These are phyloP conservation scores for Hymenotorrendiella dingleyae DNA, from an alignment of 2,329 filamentous ascomycete species.

Conservation along the genomic window DNA sequence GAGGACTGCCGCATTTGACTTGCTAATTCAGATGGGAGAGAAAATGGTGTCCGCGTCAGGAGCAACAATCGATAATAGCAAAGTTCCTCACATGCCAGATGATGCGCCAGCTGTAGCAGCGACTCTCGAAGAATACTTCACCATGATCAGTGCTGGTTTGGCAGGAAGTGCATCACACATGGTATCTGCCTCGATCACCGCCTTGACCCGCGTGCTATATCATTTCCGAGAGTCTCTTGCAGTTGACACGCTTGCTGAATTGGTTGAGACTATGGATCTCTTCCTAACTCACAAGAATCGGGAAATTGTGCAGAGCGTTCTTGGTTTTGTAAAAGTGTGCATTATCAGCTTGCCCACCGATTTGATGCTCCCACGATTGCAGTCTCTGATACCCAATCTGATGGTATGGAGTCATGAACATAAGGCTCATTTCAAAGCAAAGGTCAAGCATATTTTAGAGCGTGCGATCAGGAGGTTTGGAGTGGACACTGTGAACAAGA, in stretches of 20 bases:
- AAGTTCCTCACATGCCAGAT: conserved; percentile 79
- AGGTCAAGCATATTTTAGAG: conserved; percentile 97
- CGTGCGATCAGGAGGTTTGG: conserved; percentile 90
- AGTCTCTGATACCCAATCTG: conserved; percentile 76
- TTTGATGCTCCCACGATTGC: conserved; percentile 71
- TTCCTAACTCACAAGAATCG: conserved; percentile 96
- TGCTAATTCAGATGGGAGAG: conserved; percentile 82
- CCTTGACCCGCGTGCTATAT: conserved; percentile 86
- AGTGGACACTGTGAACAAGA: conserved; percentile 68
- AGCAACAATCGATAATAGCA: conserved; percentile 73
- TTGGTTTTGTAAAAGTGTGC: conserved; percentile 96
- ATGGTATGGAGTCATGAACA: conserved; percentile 98
- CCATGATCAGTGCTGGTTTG: conserved; percentile 94
- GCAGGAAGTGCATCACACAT: conserved; percentile 92
- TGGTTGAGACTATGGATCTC: conserved; percentile 91
- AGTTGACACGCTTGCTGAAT: conserved; percentile 65
- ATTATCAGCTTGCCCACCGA: conserved; percentile 77
- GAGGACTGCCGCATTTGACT: conserved; percentile 79
- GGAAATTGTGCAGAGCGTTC: conserved; percentile 89
- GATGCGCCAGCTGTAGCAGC: conserved; percentile 73
- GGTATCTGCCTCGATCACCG: conserved; percentile 95
- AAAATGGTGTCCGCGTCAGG: conserved; percentile 64
- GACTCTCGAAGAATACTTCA: conserved; percentile 90
- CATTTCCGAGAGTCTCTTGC: conserved; percentile 74
- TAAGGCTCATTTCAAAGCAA: conserved; percentile 92